Conservation (phyloP, 2,329 filamentous ascomycete species). For the Sarocladiaceae sp. region DNA sequence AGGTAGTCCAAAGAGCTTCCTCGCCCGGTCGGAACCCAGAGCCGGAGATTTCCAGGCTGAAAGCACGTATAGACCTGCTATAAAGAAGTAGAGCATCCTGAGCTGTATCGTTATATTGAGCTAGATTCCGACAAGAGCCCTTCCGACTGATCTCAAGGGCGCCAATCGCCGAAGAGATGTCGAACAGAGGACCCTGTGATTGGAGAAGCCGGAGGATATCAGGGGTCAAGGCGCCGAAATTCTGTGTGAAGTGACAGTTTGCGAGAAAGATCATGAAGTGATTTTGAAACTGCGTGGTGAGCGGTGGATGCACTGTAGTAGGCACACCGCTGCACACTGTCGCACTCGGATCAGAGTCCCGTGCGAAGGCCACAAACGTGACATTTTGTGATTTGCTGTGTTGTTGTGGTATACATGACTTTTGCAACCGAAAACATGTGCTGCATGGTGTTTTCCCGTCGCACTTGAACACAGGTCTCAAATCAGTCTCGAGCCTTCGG, state of each 20-base stretch:
- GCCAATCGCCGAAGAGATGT: constrained; percentile 20
- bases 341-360: background rate
- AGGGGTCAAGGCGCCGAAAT: constrained; percentile 5
- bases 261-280: constrained; percentile 16
- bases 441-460: constrained; percentile 20
- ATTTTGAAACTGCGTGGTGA: constrained; percentile 11
- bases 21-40: background rate
- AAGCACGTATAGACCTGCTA: constrained; percentile 14
- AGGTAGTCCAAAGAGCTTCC: constrained; percentile 20
- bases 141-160: constrained; percentile 21
- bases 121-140: background rate
- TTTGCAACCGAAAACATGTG: constrained; percentile 21
- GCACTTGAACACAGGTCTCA: constrained; percentile 14
- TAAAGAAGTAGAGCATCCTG: constrained; percentile 16
- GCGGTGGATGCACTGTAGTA: background rate
- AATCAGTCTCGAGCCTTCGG: background rate
- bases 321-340: background rate
- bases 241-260: constrained; percentile 17
- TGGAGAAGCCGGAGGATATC: constrained; percentile 18
- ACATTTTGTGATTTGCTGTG: constrained; percentile 12
- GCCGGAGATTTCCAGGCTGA: constrained; percentile 12
- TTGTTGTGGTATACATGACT: constrained; percentile 14
- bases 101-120: background rate
- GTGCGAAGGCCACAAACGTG: background rate
- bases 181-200: constrained; percentile 12